A percentile compares a stretch with the other conserved stretches of the same genome.
These are phyloP conservation scores for Neurospora discreta DNA, from an alignment of 495 filamentous ascomycete species.

Conservation along the genomic window DNA sequence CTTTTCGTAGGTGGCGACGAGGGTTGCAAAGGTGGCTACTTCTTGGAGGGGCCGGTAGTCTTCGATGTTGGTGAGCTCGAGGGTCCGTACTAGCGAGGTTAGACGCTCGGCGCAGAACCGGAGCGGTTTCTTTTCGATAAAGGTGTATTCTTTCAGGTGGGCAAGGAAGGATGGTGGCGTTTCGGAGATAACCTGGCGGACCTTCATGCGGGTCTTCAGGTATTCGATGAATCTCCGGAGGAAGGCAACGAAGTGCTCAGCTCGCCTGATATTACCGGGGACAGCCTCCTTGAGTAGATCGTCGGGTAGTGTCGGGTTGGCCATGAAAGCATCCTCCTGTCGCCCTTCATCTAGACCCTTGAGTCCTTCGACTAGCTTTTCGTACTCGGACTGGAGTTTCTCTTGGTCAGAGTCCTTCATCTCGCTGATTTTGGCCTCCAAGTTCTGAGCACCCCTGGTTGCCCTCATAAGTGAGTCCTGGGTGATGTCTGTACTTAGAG, in stretches of 20 bases:
- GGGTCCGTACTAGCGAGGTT: constrained; percentile 86
- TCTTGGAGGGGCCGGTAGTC: constrained; percentile 96
- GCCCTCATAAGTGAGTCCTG: constrained; percentile 88
- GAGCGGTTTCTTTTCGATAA: constrained; percentile 95
- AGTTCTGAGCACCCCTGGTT: constrained; percentile 74
- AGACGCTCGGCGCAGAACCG: constrained; percentile 90
- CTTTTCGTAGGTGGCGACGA: constrained; percentile 94
- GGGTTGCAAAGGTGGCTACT: constrained; percentile 96
- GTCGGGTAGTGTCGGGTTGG: constrained; percentile 76
- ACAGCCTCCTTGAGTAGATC: constrained; percentile 87
- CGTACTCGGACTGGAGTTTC: constrained; percentile 89
- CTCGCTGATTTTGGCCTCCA: constrained; percentile 80
- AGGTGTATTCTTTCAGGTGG: constrained; percentile 90
- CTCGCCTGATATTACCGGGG: constrained; percentile 89
- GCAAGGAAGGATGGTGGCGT: constrained; percentile 88
- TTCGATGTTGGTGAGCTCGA: constrained; percentile 95
- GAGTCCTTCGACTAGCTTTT: constrained; percentile 88
- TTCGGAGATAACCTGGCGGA: constrained; percentile 91
- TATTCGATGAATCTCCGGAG: constrained; percentile 96
- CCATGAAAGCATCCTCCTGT: constrained; percentile 92
- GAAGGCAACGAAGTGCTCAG: constrained; percentile 94
- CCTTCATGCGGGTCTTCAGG: constrained; percentile 97
- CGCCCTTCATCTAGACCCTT: constrained; percentile 76
- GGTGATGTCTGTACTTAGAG: constrained; percentile 88
- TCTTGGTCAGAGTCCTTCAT: constrained; percentile 88